phyloP scores from a whole-genome alignment of 352 stramenopile species.

The Phytophthora nicotianae region DNA sequence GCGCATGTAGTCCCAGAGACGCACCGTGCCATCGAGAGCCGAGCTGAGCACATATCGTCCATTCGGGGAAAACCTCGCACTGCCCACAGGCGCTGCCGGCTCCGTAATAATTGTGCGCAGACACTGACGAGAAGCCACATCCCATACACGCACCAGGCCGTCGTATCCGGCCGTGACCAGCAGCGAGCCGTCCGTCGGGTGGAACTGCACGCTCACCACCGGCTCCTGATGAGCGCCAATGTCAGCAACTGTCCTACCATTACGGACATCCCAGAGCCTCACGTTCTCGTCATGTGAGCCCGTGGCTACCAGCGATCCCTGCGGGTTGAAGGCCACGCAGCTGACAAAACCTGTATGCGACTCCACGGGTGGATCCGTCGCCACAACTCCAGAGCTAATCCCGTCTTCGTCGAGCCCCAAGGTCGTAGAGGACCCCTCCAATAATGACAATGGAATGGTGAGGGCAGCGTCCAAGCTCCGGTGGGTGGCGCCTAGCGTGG shows the following conservation, averaged over 20 bases:
- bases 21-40: slow-evolving; percentile 91
- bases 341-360: slow-evolving; percentile 96
- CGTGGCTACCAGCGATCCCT: slow-evolving; percentile 91
- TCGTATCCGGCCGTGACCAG: slow-evolving; percentile 87
- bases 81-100: slow-evolving; percentile 62
- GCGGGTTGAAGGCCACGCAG: slow-evolving; percentile 93
- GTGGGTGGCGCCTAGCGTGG: slow-evolving; percentile 66
- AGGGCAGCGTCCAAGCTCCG: slow-evolving; percentile 40
- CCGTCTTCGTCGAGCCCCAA: slow-evolving; percentile 31
- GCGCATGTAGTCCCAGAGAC: slow-evolving; percentile 90
- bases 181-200: slow-evolving; percentile 92
- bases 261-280: slow-evolving; percentile 96
- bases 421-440: slow-evolving; percentile 29
- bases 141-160: slow-evolving; percentile 93
- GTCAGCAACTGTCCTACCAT: slow-evolving; percentile 86
- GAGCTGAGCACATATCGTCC: slow-evolving; percentile 92
- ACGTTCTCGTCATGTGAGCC: slow-evolving; percentile 95
- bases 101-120: slow-evolving; percentile 92
- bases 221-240: slow-evolving; percentile 95
- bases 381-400: slow-evolving; percentile 28
- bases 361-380: slow-evolving; percentile 72
- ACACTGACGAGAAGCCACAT: slow-evolving; percentile 95
- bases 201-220: slow-evolving; percentile 95
- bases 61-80: slow-evolving; percentile 94
- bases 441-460: slow-evolving; percentile 31